phyloP scores from a whole-genome alignment of 495 filamentous ascomycete species.

The Aspergillus nanangensis region DNA sequence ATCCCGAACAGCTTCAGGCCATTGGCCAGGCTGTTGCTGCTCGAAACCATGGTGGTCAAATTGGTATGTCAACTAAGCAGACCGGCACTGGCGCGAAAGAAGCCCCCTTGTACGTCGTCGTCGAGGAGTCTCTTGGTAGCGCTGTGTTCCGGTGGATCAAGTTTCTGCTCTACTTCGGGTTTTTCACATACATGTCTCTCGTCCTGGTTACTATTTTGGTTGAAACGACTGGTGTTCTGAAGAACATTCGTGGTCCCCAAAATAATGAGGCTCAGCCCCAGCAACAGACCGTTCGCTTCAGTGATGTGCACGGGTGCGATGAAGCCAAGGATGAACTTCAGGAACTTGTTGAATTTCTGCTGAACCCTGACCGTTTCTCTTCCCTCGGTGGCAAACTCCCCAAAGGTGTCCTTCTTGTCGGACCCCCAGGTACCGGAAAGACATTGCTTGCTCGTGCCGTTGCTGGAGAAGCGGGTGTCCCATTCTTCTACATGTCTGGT shows the following conservation, averaged over 20 bases:
- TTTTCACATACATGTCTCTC: slow-evolving; percentile 69
- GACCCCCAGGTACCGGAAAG: slow-evolving; percentile 96
- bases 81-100: slow-evolving; percentile 65
- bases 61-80: slow-evolving; percentile 36
- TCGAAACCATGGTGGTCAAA: slow-evolving; percentile 61
- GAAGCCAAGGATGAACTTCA: slow-evolving; percentile 98
- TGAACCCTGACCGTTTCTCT: slow-evolving; percentile 86
- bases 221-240: slow-evolving; percentile 71
- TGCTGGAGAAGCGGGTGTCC: slow-evolving; percentile 93
- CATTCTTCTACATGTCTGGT: slow-evolving; percentile 99
- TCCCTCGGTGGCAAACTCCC: slow-evolving; percentile 92
- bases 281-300: slow-evolving; percentile 85
- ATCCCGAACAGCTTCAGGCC: slow-evolving; percentile 67
- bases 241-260: slow-evolving; percentile 65
- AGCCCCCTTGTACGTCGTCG: slow-evolving; percentile 85
- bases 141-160: slow-evolving; percentile 86
- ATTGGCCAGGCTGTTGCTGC: slow-evolving; percentile 86
- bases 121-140: slow-evolving; percentile 82
- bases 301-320: slow-evolving; percentile 94
- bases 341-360: slow-evolving; percentile 92
- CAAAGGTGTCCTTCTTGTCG: slow-evolving; percentile 92
- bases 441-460: slow-evolving; percentile 96
- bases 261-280: slow-evolving; percentile 84
- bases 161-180: slow-evolving; percentile 71
- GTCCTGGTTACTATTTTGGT: slow-evolving; percentile 73